Base-by-base conservation (phyloP, 106 monocot genomes). In the Amphibolis antarctica region DNA sequence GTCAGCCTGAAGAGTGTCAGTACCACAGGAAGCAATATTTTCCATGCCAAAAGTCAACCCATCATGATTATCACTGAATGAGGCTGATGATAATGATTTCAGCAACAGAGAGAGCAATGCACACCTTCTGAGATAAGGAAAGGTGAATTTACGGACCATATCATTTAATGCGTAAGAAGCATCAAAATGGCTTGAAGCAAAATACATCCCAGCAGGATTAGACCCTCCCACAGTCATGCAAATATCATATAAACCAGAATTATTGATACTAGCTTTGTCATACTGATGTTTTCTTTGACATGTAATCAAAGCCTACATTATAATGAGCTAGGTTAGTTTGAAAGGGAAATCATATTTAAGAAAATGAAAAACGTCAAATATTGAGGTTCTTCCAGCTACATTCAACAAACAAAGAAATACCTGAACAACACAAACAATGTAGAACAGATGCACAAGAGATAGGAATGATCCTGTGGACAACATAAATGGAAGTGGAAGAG, bases 401-500 rank as follows among this genome's bases (percentile, higher is more conserved):
- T n/a, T 4, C 54, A 21, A 25, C 19, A 55, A 10, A 55, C n/a
- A 1, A 4, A 10, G 49, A 49, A 12, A 21, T 79, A 94, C 94
- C 94, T 96, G 94, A 76, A 86, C 62, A 60, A 78, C 74, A 74
- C 75, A 86, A 60, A 90, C 83, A 62, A 50, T 53, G 59, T 96
- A 90, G 89, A 90, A 96, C 28, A 96, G 80, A 66, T 96, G 86
- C 27, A 96, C 81, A 47, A 96, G 71, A 62, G 94, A 60, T 10
- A 75, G 52, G 46, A 90, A 84, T 46, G 71, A 76, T 73, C 86
- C 84, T 13, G 26, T 49, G 9, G 86, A 96, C 55, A 75, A 78
- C 42, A 80, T 58, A 78, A 86, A 90, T 58, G 75, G 80, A 28
- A 45, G 52, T 48, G 94, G 94, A 61, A 96, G 86, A 73, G 81